phyloP scores from a whole-genome alignment of 2,329 filamentous ascomycete species.

The Cladosporium sp. region DNA sequence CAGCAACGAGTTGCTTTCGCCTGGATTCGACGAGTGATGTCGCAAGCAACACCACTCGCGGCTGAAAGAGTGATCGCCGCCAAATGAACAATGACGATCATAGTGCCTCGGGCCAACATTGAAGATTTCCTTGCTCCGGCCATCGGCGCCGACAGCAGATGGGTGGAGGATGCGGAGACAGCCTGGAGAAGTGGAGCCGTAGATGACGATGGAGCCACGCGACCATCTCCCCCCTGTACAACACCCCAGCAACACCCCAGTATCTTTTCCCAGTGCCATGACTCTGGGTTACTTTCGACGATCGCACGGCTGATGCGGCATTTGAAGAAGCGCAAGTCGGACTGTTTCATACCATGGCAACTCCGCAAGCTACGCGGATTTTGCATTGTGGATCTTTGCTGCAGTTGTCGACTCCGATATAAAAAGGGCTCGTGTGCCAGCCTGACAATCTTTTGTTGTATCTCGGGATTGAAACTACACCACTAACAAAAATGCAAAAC shows the following conservation, averaged over 20 bases:
- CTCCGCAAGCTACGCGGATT: neutral
- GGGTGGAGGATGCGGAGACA: neutral
- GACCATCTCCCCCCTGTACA: neutral
- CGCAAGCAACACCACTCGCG: neutral
- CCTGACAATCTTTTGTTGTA: neutral
- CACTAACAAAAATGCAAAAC: neutral
- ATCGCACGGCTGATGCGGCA: neutral
- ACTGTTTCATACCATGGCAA: neutral
- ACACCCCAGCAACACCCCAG: neutral
- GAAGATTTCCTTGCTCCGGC: neutral
- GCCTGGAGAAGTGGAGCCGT: constrained; percentile 10
- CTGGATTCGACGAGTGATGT: neutral
- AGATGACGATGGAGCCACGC: neutral
- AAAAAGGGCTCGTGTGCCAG: neutral
- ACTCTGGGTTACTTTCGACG: neutral
- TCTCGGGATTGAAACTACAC: neutral
- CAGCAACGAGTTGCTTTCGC: neutral
- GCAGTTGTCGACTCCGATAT: neutral
- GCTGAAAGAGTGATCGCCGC: too few species aligned
- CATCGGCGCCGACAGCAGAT: constrained; percentile 11
- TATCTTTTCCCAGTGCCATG: neutral
- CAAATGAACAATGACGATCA: neutral
- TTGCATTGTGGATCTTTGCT: neutral
- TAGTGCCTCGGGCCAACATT: neutral
- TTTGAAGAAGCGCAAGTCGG: neutral